Evolutionary conservation across 2,329 filamentous ascomycete genomes (phyloP).

Genomic region (Neonectria hederae): DNA sequence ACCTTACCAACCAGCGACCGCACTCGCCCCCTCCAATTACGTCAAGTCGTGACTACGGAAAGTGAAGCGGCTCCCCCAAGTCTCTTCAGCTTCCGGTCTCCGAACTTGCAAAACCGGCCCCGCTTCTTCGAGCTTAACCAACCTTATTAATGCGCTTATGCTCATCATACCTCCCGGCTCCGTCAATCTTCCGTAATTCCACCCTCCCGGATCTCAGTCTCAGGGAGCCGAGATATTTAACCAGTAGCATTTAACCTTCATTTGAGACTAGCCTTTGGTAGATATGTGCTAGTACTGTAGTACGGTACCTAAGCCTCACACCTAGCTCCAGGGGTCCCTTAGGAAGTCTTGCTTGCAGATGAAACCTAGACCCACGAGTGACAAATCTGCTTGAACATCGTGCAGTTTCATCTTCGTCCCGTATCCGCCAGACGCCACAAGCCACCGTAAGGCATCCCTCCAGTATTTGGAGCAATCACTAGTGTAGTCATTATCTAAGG

Average conservation of each 20-base stretch:
- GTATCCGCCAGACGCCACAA: neutral
- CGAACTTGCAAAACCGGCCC: neutral
- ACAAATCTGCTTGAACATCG: neutral
- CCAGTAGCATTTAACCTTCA: neutral
- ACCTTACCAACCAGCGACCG: neutral
- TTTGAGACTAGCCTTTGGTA: neutral
- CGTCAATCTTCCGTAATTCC: neutral
- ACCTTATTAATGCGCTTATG: neutral
- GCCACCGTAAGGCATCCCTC: neutral
- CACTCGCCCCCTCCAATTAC: neutral
- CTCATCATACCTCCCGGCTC: neutral
- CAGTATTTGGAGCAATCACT: neutral
- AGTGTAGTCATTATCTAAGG: neutral
- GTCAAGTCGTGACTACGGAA: neutral
- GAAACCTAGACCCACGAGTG: neutral
- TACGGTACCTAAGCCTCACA: neutral
- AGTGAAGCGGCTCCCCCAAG: neutral
- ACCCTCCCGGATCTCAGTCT: neutral
- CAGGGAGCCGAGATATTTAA: neutral
- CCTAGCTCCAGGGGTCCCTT: neutral
- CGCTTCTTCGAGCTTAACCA: conserved; percentile 11
- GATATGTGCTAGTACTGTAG: too few species aligned
- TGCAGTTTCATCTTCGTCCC: conserved; percentile 1
- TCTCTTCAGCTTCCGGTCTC: conserved; percentile 4
- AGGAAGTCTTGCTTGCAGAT: neutral